Evolutionary conservation across 805 yeast species (phyloP), one percentile per base, ranked within the genome.

Genomic region (Torulaspora franciscae): DNA sequence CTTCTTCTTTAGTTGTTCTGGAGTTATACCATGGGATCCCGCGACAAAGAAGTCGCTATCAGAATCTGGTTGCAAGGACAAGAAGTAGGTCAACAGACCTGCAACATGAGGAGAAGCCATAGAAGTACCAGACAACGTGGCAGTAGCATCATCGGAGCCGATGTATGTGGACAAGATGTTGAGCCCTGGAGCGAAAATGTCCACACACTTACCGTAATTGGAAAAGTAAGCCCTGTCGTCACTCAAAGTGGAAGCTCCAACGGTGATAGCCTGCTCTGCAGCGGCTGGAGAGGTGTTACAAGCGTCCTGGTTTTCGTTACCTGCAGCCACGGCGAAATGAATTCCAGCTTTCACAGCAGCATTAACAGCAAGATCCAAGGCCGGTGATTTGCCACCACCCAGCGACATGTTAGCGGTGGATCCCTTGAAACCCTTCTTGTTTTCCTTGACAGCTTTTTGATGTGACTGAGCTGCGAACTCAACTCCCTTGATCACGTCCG

Each of bases 81-180:
- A 72, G 71, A 79, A 91, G 75, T 91, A 91, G 7, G 96, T 78
- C 61, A 89, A 79, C 65, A 91, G 75, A 57, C 99, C 99, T 48
- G 89, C 83, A 56, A 90, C 90, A 62, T 89, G 96, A 37, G 99
- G 98, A 30, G 97, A 85, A 17, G 98, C 96, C 99, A 91, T 91
- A 11, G 98, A 91, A 8, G 97, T 91, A 69, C 99, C 99, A 30
- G 95, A 85, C 64, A 85, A 73, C 32, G 86, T 79, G 36, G 93
- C 89, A 54, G 91, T 83, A 34, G 89, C 85, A 43, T 78, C 68
- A 42, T 76, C 73, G 3, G 88, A 80, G 35, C 95, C 93, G 64
- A 82, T 85, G 65, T 84, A 85, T 30, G 91, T 84, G 35, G 96
- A 87, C 55, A 83, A 73, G 49, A 91, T 80, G 65, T 87, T 83